Evolutionary conservation across 2,329 filamentous ascomycete genomes (phyloP).

Genomic region (Trichoderma sp.): DNA sequence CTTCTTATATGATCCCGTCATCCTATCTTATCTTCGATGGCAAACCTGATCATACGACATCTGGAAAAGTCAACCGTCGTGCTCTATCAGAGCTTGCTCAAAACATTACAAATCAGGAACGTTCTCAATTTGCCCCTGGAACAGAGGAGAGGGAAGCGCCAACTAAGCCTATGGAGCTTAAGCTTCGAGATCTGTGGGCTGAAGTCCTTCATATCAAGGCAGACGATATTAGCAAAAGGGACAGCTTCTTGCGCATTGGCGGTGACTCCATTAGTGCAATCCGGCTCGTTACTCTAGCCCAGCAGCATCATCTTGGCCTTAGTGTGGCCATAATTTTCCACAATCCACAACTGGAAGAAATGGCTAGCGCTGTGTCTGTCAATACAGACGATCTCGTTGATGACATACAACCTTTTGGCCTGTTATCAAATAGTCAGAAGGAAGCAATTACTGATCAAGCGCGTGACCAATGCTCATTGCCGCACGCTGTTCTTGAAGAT

Average conservation of each 20-base stretch:
- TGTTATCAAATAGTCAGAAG: not conserved
- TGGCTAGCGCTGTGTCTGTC: not conserved
- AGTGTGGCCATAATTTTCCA: not conserved
- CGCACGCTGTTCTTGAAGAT: constrained; percentile 18
- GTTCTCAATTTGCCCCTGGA: not conserved
- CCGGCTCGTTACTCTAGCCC: not conserved
- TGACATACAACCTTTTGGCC: not conserved
- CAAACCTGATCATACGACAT: constrained; percentile 22
- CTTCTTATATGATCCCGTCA: constrained; percentile 25
- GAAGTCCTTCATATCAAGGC: not conserved
- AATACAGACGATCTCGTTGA: not conserved
- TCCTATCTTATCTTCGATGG: constrained; percentile 22
- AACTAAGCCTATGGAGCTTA: constrained; percentile 6
- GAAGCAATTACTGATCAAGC: not conserved
- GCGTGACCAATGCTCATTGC: not conserved
- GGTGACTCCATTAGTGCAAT: constrained; percentile 21
- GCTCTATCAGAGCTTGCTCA: not conserved
- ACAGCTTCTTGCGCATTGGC: constrained; percentile 18
- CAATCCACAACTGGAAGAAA: not conserved
- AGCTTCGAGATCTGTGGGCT: constrained; percentile 13
- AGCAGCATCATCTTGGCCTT: not conserved
- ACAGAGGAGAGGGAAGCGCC: not conserved
- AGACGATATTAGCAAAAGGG: constrained; percentile 8
- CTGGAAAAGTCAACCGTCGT: constrained; percentile 22
- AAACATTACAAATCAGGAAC: not conserved